These are phyloP conservation scores for Trichomonas vaginalis DNA, from an alignment of 208 protist genomes.

Conservation along the genomic window DNA sequence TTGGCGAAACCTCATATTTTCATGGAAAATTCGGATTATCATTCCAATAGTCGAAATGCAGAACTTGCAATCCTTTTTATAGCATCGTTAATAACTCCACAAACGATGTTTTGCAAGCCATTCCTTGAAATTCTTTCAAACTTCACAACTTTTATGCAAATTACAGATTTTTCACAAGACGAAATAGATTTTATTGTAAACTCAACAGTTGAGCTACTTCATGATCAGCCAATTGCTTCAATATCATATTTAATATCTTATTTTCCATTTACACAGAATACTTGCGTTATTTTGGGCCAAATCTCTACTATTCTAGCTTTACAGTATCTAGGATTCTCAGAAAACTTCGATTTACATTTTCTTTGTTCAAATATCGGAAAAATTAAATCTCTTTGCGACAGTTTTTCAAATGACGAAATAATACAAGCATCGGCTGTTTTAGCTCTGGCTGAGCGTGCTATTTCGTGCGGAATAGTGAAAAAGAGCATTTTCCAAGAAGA, in stretches of 20 bases:
- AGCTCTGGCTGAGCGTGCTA: neutral
- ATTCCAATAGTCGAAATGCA: neutral
- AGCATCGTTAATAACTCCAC: neutral
- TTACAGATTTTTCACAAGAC: neutral
- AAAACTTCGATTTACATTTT: neutral
- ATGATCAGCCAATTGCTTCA: neutral
- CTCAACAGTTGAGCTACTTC: neutral
- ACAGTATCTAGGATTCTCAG: neutral
- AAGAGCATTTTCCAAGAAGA: neutral
- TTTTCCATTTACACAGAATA: neutral
- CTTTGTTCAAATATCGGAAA: neutral
- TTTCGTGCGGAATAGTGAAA: neutral
- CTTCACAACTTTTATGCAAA: neutral
- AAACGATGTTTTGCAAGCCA: neutral
- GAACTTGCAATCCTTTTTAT: neutral
- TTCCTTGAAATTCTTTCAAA: neutral
- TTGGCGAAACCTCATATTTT: neutral
- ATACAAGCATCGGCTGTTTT: neutral
- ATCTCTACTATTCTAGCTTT: neutral
- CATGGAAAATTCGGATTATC: neutral
- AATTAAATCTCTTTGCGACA: neutral
- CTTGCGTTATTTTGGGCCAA: neutral
- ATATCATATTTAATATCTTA: neutral
- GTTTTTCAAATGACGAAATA: neutral
- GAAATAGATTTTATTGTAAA: neutral